phyloP scores from a whole-genome alignment of 768 basidiomycete species.

The Lepiota venenata region DNA sequence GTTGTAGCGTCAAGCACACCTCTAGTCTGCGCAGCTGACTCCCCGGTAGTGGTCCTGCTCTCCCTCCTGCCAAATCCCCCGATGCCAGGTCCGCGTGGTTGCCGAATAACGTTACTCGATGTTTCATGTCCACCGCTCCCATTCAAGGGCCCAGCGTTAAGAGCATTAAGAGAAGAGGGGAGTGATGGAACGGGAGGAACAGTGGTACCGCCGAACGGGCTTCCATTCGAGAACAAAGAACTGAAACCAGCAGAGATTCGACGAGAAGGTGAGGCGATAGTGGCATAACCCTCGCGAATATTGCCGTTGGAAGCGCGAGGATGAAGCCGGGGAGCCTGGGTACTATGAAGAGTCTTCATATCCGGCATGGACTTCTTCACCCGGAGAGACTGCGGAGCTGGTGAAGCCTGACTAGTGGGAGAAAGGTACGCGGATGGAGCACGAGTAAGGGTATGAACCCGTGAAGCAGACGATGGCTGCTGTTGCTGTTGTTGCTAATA shows the following conservation, averaged over 20 bases:
- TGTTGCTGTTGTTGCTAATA: constrained; percentile 40
- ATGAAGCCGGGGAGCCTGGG: constrained; percentile 72
- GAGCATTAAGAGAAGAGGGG: constrained; percentile 53
- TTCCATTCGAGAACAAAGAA: constrained; percentile 62
- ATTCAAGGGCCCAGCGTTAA: too few relatives aligned
- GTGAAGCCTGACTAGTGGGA: constrained; percentile 40
- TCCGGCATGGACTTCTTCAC: constrained; percentile 99
- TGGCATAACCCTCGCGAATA: constrained; percentile 83
- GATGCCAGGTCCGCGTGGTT: constrained; percentile 80
- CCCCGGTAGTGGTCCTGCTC: constrained; percentile 46
- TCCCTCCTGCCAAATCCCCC: constrained; percentile 74
- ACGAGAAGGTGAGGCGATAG: constrained; percentile 79
- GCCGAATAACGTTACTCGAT: constrained; percentile 62
- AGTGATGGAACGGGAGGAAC: constrained; percentile 81
- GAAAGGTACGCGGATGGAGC: constrained; percentile 80
- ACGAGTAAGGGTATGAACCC: constrained; percentile 64
- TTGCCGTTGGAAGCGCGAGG: constrained; percentile 87
- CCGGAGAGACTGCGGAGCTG: constrained; percentile 58
- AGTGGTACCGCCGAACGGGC: constrained; percentile 38
- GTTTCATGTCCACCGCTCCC: constrained; percentile 38
- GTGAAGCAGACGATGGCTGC: constrained; percentile 27
- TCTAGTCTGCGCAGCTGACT: constrained; percentile 42
- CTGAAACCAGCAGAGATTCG: constrained; percentile 70
- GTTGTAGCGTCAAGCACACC: constrained; percentile 81
- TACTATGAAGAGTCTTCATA: constrained; percentile 76